phyloP scores from a whole-genome alignment of 768 basidiomycete species.

The Mrakia blollopis region DNA sequence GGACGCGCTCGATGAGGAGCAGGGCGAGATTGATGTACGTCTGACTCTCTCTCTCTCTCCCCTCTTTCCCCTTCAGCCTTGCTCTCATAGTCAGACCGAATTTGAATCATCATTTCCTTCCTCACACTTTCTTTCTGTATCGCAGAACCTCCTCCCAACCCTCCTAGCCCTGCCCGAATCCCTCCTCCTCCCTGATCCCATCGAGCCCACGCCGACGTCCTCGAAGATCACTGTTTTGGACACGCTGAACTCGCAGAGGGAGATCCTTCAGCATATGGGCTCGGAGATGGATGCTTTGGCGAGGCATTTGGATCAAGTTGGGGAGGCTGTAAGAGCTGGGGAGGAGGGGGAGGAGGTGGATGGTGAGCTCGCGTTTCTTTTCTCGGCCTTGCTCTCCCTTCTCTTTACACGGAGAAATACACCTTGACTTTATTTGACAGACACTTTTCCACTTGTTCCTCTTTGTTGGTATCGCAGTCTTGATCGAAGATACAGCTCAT shows the following conservation, averaged over 20 bases:
- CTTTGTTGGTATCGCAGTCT: neutral
- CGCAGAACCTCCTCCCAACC: slow-evolving; percentile 8
- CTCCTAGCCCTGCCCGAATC: slow-evolving; percentile 11
- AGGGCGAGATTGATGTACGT: slow-evolving; percentile 17
- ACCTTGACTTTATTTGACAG: too few relatives aligned
- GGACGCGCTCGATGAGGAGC: slow-evolving; percentile 18
- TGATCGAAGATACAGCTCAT: slow-evolving; percentile 20
- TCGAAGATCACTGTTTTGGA: slow-evolving; percentile 3
- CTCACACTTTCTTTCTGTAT: too few relatives aligned
- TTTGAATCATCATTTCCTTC: too few relatives aligned
- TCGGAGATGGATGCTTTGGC: slow-evolving; percentile 11
- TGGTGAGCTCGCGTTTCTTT: neutral
- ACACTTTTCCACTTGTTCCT: too few relatives aligned
- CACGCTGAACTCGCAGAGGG: neutral
- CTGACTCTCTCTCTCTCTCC: neutral
- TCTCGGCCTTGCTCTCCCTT: neutral
- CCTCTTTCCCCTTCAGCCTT: too few relatives aligned
- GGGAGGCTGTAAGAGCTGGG: slow-evolving; percentile 6
- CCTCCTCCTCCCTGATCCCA: neutral
- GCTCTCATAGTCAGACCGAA: neutral
- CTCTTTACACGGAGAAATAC: neutral
- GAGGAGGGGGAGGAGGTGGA: slow-evolving; percentile 19
- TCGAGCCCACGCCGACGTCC: neutral
- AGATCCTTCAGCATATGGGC: slow-evolving; percentile 6
- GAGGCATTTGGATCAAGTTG: slow-evolving; percentile 18